Conservation (phyloP, 192 early-diverging fungal species). For the Gigaspora rosea region DNA sequence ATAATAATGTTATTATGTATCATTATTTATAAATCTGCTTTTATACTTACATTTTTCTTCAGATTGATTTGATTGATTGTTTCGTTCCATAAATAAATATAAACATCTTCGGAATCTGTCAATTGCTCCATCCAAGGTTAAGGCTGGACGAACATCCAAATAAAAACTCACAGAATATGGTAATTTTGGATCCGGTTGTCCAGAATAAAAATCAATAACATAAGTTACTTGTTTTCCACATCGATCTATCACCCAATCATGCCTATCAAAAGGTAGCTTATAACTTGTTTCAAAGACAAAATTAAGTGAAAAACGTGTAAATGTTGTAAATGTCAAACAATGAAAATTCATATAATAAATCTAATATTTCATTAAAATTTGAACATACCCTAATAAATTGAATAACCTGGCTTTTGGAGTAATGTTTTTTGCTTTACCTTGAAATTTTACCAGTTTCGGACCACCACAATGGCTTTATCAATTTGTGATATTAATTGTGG, state of each 20-base stretch:
- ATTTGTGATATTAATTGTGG: neutral
- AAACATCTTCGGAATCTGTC: conserved; percentile 22
- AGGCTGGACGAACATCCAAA: conserved; percentile 86
- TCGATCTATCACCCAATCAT: conserved; percentile 93
- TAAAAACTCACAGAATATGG: conserved; percentile 65
- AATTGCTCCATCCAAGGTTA: conserved; percentile 57
- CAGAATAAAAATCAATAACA: conserved; percentile 91
- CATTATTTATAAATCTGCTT: too few species aligned
- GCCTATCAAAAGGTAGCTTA: conserved; percentile 85
- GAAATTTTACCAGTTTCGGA: conserved; percentile 72
- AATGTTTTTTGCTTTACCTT: conserved; percentile 70
- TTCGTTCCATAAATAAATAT: neutral
- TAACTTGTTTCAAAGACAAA: conserved; percentile 48
- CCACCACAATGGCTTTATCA: conserved; percentile 57
- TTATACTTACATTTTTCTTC: neutral
- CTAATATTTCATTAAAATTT: too few species aligned
- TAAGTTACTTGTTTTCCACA: conserved; percentile 86
- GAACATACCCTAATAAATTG: conserved; percentile 63
- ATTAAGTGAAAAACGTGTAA: neutral
- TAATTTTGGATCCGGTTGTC: conserved; percentile 52
- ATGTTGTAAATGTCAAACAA: neutral
- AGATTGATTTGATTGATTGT: neutral
- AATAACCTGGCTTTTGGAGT: conserved; percentile 71
- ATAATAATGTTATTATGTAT: too few species aligned
- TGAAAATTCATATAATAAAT: neutral